Evolutionary conservation across 495 filamentous ascomycete genomes (phyloP).

Genomic region (Xylaria acuta): DNA sequence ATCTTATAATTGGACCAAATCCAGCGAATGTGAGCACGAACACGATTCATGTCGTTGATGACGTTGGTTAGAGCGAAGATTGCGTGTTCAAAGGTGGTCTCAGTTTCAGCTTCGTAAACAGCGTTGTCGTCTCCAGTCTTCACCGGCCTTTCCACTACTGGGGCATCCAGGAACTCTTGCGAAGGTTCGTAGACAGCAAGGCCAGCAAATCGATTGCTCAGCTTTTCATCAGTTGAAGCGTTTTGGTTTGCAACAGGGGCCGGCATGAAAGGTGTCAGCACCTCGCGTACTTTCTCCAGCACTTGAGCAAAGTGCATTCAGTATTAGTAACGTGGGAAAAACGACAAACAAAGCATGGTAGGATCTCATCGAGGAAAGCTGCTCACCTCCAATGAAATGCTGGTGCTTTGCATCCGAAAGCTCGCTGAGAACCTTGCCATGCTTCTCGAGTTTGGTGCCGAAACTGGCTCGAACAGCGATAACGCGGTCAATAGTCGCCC

Average conservation of each 20-base stretch:
- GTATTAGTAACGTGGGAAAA: neutral
- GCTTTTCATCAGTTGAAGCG: slow-evolving; percentile 4
- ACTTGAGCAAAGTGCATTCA: slow-evolving; percentile 31
- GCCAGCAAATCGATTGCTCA: slow-evolving; percentile 40
- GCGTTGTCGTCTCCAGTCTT: slow-evolving; percentile 13
- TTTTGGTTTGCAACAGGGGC: neutral
- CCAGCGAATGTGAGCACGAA: slow-evolving; percentile 27
- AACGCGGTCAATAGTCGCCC: slow-evolving; percentile 36
- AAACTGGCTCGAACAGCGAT: slow-evolving; percentile 36
- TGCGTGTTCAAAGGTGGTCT: slow-evolving; percentile 35
- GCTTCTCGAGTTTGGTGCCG: slow-evolving; percentile 26
- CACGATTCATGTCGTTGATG: slow-evolving; percentile 35
- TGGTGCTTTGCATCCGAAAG: slow-evolving; percentile 39
- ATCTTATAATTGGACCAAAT: slow-evolving; percentile 40
- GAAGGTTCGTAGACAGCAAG: slow-evolving; percentile 48
- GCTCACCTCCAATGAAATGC: slow-evolving; percentile 42
- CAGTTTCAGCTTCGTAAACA: slow-evolving; percentile 44
- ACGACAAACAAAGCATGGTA: neutral
- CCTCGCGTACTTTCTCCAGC: slow-evolving; percentile 38
- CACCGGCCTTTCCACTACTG: slow-evolving; percentile 32
- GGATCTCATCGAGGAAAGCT: neutral
- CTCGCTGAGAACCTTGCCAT: slow-evolving; percentile 26
- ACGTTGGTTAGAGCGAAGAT: slow-evolving; percentile 33
- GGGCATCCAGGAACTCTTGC: slow-evolving; percentile 43
- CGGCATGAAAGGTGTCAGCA: slow-evolving; percentile 36